These are phyloP conservation scores for Tubosaeta brunneosetosa DNA, from an alignment of 768 basidiomycete species.

Conservation along the genomic window DNA sequence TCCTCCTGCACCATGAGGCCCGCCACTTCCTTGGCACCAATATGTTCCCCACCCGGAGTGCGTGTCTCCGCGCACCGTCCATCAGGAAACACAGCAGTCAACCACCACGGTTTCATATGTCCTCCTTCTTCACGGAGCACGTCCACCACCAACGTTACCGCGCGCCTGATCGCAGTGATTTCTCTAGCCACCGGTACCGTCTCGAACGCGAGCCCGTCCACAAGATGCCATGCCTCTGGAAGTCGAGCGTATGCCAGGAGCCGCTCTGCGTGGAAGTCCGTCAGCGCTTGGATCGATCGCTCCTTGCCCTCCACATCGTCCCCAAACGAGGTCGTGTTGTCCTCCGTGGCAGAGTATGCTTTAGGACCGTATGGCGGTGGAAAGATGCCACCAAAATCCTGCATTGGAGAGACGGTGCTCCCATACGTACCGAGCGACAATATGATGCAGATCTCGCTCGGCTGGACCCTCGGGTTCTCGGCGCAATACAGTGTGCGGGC, in stretches of 20 bases:
- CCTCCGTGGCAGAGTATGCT: conserved; percentile 31
- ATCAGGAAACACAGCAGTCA: conserved; percentile 57
- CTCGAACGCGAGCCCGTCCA: conserved; percentile 74
- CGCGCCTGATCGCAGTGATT: conserved; percentile 57
- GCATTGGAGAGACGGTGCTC: conserved; percentile 56
- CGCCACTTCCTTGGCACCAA: conserved; percentile 41
- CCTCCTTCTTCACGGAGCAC: conserved; percentile 17
- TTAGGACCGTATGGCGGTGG: conserved; percentile 71
- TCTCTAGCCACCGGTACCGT: conserved; percentile 69
- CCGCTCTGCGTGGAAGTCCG: conserved; percentile 60
- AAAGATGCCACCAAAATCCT: conserved; percentile 73
- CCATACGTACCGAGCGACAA: conserved; percentile 76
- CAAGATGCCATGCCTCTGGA: conserved; percentile 43
- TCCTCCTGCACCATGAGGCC: conserved; percentile 33
- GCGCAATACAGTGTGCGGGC: conserved; percentile 38
- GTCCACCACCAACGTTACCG: conserved; percentile 41
- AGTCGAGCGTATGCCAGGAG: conserved; percentile 51
- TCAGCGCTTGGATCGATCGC: conserved; percentile 47
- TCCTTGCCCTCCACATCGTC: conserved; percentile 30
- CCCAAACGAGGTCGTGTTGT: conserved; percentile 43
- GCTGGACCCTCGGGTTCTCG: conserved; percentile 14
- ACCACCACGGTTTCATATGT: conserved; percentile 66
- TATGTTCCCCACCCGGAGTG: conserved; percentile 17
- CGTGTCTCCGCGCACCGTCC: conserved; percentile 43
- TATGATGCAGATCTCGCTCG: conserved; percentile 43